phyloP scores from a whole-genome alignment of 1,139 yeast genomes.

The Kodamaea derodonti region DNA sequence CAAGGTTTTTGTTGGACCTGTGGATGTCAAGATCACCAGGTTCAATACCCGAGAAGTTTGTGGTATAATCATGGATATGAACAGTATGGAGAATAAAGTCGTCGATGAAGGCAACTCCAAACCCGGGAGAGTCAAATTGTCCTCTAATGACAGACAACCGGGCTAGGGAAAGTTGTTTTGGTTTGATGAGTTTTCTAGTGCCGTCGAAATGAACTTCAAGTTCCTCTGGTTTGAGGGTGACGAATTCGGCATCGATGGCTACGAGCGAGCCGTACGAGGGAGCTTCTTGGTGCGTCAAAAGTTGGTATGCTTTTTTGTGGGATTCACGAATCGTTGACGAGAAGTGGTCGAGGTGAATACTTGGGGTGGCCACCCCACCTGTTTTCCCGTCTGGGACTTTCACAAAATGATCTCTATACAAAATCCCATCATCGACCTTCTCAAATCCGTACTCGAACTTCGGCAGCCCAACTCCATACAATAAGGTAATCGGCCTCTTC shows the following conservation, averaged over 20 bases:
- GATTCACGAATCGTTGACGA: conserved; percentile 65
- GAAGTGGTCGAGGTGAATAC: conserved; percentile 57
- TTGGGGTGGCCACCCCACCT: too few relatives aligned
- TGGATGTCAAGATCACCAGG: conserved; percentile 83
- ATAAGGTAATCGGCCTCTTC: conserved; percentile 77
- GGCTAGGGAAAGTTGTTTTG: conserved; percentile 76
- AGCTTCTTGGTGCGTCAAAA: conserved; percentile 63
- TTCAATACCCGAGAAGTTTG: conserved; percentile 89
- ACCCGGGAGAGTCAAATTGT: conserved; percentile 44
- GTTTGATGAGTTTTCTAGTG: conserved; percentile 61
- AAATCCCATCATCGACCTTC: conserved; percentile 54
- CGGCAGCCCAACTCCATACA: conserved; percentile 54
- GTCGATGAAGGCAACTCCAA: conserved; percentile 84
- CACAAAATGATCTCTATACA: conserved; percentile 76
- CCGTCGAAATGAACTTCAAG: conserved; percentile 74
- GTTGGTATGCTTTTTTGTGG: conserved; percentile 57
- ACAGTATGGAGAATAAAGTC: conserved; percentile 80
- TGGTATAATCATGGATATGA: conserved; percentile 77
- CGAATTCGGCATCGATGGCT: conserved; percentile 98
- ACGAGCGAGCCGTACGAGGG: conserved; percentile 73
- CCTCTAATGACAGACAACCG: conserved; percentile 87
- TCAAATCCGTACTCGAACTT: too few relatives aligned
- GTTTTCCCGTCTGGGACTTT: too few relatives aligned
- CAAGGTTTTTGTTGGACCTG: conserved; percentile 65
- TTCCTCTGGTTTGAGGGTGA: conserved; percentile 73